A percentile compares a stretch with the other conserved stretches of the same genome.
phyloP scores from a whole-genome alignment of 768 basidiomycete species.

The Gymnopilus junonius region DNA sequence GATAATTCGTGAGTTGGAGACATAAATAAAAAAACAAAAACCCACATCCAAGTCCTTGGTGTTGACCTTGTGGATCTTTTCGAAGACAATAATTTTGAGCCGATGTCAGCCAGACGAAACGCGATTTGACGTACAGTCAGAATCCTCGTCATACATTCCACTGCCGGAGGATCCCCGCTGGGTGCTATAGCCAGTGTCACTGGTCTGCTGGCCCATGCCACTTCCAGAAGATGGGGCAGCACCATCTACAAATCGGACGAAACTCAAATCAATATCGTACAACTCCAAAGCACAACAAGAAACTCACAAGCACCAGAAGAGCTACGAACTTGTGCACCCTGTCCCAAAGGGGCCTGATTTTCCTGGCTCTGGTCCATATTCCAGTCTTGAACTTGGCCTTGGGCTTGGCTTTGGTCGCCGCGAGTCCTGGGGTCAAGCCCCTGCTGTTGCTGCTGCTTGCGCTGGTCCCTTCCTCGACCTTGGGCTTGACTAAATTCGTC shows the following conservation, averaged over 20 bases:
- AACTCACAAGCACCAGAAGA: neutral
- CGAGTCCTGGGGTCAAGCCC: neutral
- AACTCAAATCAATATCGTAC: neutral
- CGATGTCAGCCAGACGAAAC: neutral
- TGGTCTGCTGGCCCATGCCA: neutral
- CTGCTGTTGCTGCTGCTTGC: neutral
- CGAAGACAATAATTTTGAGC: neutral
- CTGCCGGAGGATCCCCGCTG: neutral
- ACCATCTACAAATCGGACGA: neutral
- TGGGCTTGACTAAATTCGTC: neutral
- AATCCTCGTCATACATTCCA: neutral
- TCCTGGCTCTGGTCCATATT: neutral
- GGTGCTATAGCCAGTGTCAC: neutral
- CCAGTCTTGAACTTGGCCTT: neutral
- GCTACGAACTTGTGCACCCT: neutral
- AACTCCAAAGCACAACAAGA: neutral
- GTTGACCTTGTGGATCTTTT: neutral
- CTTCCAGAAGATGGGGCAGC: neutral
- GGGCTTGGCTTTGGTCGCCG: neutral
- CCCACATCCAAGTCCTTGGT: too few species aligned
- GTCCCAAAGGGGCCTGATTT: neutral
- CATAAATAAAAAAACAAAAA: too few species aligned
- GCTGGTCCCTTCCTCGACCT: neutral
- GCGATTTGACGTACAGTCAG: neutral
- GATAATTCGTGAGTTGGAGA: too few species aligned